A percentile compares a stretch with the other conserved stretches of the same genome.
These are phyloP conservation scores for Colletotrichum sp. DNA, from an alignment of 2,329 filamentous ascomycete genomes.

Conservation along the genomic window DNA sequence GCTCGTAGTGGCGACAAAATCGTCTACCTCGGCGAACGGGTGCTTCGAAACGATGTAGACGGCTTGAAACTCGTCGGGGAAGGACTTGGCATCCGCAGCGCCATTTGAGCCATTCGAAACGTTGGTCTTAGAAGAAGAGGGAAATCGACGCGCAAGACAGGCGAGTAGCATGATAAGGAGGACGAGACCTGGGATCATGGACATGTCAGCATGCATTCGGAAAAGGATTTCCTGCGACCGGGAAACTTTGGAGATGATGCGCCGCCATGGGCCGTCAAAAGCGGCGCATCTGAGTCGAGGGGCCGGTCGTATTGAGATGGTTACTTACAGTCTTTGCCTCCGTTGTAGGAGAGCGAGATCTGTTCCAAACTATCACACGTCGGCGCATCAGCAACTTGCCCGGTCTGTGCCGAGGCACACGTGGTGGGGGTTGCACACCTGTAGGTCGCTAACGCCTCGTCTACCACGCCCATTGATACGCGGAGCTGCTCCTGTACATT, in stretches of 20 bases:
- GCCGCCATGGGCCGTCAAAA: background rate
- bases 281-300: background rate
- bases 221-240: background rate
- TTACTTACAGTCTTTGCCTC: conserved; percentile 83
- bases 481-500: conserved; percentile 77
- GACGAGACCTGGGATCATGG: conserved; percentile 61
- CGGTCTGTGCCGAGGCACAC: background rate
- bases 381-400: background rate
- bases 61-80: conserved; percentile 66
- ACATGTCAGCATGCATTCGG: background rate
- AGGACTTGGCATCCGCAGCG: conserved; percentile 16
- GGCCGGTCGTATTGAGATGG: too few species aligned
- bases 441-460: conserved; percentile 77
- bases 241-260: background rate
- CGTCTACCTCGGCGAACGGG: conserved; percentile 85
- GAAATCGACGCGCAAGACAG: conserved; percentile 47
- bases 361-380: conserved; percentile 66
- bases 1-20: conserved; percentile 76
- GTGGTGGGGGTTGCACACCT: conserved; percentile 54
- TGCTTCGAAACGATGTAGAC: conserved; percentile 89
- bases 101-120: conserved; percentile 13
- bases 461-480: conserved; percentile 74
- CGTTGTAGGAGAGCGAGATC: conserved; percentile 93
- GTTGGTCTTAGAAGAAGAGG: conserved; percentile 29
- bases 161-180: conserved; percentile 87